These are phyloP conservation scores for Amaranthus palmeri DNA, from an alignment of 148 eudicot genomes.

Conservation along the genomic window DNA sequence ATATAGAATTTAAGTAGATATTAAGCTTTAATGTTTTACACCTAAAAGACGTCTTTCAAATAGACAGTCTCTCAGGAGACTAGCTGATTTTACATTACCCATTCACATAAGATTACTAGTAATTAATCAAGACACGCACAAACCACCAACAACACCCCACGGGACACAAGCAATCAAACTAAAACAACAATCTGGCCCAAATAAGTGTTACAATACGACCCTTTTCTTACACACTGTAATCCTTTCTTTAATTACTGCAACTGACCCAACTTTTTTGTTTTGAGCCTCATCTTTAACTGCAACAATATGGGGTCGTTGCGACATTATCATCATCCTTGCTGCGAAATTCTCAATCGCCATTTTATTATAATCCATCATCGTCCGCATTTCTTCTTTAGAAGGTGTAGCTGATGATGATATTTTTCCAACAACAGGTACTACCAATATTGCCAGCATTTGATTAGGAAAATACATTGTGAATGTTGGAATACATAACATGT, in stretches of 20 bases:
- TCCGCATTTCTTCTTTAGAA: neutral
- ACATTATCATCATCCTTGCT: neutral
- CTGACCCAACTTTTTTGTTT: neutral
- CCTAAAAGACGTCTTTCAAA: too few relatives aligned
- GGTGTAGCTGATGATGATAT: neutral
- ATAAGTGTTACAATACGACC: neutral
- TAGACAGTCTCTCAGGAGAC: too few relatives aligned
- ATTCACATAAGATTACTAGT: too few relatives aligned
- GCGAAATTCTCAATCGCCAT: too few relatives aligned
- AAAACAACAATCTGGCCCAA: neutral
- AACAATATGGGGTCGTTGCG: neutral
- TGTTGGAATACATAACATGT: too few relatives aligned
- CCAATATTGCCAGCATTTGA: neutral
- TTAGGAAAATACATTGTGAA: too few relatives aligned
- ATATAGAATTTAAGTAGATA: too few relatives aligned
- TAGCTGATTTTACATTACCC: too few relatives aligned
- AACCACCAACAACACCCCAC: neutral
- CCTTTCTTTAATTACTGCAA: neutral
- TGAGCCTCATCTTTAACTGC: neutral
- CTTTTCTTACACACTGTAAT: neutral
- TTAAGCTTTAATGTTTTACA: too few relatives aligned
- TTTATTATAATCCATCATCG: neutral
- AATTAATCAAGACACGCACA: neutral
- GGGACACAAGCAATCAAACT: neutral
- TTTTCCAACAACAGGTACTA: neutral